A percentile compares a stretch with the other conserved stretches of the same genome.
phyloP scores from a whole-genome alignment of 768 basidiomycete species.

The Leccinum subgranulosum region DNA sequence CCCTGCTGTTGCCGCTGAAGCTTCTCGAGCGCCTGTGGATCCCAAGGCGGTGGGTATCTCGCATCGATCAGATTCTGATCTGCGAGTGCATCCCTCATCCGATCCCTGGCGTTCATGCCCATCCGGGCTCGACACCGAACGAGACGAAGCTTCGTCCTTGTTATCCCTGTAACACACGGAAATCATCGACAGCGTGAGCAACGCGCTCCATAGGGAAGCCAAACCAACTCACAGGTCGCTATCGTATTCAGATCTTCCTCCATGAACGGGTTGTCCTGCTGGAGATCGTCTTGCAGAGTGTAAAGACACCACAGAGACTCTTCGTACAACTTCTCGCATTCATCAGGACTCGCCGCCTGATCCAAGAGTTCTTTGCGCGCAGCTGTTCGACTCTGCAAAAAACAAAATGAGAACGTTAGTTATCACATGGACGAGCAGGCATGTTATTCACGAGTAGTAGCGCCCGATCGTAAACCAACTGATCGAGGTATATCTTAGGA shows the following conservation, averaged over 20 bases:
- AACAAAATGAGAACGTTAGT: neutral
- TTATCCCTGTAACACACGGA: conserved; percentile 58
- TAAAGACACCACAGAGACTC: conserved; percentile 93
- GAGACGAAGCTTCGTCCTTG: conserved; percentile 79
- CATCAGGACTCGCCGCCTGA: conserved; percentile 67
- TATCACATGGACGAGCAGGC: neutral
- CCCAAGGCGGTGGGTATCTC: conserved; percentile 70
- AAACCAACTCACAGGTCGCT: conserved; percentile 56
- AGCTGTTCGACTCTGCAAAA: conserved; percentile 79
- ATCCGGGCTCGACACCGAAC: conserved; percentile 73
- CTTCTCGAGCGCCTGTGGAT: conserved; percentile 40
- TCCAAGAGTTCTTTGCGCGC: conserved; percentile 88
- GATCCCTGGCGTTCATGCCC: conserved; percentile 71
- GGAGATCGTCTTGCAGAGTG: conserved; percentile 86
- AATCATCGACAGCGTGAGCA: neutral
- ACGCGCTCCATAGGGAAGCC: neutral
- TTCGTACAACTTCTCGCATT: conserved; percentile 93
- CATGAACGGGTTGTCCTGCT: conserved; percentile 79
- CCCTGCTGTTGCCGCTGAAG: conserved; percentile 26
- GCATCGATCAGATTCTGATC: conserved; percentile 79
- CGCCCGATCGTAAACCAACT: conserved; percentile 90
- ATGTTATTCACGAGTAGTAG: conserved; percentile 65
- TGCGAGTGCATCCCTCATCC: conserved; percentile 70
- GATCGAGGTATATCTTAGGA: conserved; percentile 81
- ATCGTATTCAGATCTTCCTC: conserved; percentile 81